phyloP scores from a whole-genome alignment of 2,329 filamentous ascomycete genomes.

The Alternaria consortialis region DNA sequence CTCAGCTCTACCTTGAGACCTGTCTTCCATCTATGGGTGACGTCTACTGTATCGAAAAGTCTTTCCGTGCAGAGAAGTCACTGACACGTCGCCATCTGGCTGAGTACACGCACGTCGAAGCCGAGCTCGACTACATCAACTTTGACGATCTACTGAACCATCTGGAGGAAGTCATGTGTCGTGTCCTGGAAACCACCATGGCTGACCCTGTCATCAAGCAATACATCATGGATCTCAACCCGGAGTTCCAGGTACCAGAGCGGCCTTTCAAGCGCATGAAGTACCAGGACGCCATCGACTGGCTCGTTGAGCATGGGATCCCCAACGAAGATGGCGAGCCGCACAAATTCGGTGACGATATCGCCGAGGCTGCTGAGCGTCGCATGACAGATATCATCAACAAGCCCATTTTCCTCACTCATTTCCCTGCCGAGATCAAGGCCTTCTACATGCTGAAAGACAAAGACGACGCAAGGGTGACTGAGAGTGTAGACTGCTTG shows the following conservation, averaged over 20 bases:
- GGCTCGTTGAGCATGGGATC: slow-evolving; percentile 90
- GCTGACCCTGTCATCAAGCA: slow-evolving; percentile 75
- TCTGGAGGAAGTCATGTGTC: slow-evolving; percentile 86
- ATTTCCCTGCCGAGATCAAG: slow-evolving; percentile 98
- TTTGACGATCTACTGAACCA: slow-evolving; percentile 90
- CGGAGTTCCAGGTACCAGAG: slow-evolving; percentile 80
- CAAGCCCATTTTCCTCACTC: slow-evolving; percentile 92
- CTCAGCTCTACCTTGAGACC: slow-evolving; percentile 97
- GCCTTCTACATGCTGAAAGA: slow-evolving; percentile 99
- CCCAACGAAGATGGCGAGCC: slow-evolving; percentile 90
- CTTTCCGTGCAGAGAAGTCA: slow-evolving; percentile 97
- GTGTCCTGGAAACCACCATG: slow-evolving; percentile 80
- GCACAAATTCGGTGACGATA: slow-evolving; percentile 95
- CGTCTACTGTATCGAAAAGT: slow-evolving; percentile 98
- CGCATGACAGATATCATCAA: slow-evolving; percentile 98
- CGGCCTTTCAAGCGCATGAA: slow-evolving; percentile 94
- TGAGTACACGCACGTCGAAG: slow-evolving; percentile 97
- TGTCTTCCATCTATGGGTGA: slow-evolving; percentile 89
- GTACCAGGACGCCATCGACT: slow-evolving; percentile 92
- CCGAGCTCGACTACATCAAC: slow-evolving; percentile 93
- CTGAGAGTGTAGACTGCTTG: slow-evolving; percentile 86
- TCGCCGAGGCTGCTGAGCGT: slow-evolving; percentile 95
- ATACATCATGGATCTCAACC: slow-evolving; percentile 88
- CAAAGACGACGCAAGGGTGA: slow-evolving; percentile 78
- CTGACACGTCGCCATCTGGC: slow-evolving; percentile 92